phyloP scores from a whole-genome alignment of 768 basidiomycete species.

The Thelephora ganbajun region DNA sequence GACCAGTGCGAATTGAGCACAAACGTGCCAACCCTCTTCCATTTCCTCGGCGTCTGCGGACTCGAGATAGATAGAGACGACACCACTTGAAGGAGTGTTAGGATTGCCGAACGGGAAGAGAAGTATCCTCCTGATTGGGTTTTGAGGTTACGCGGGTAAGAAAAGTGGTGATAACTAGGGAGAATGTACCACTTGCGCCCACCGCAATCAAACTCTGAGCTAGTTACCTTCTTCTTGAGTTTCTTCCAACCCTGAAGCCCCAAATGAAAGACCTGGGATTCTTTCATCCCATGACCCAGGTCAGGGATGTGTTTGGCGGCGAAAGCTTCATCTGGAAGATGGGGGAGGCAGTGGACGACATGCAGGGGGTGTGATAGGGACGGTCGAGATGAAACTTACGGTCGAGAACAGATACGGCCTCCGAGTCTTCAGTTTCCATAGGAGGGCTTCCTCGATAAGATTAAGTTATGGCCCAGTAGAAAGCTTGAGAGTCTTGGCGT shows the following conservation, averaged over 20 bases:
- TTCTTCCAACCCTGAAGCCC: slow-evolving; percentile 88
- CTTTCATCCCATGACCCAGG: too few species aligned
- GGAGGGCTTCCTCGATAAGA: too few species aligned
- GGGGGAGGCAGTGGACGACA: slow-evolving; percentile 12
- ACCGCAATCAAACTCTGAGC: slow-evolving; percentile 92
- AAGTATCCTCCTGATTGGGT: slow-evolving; percentile 71
- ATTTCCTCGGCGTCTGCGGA: slow-evolving; percentile 96
- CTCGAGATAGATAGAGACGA: slow-evolving; percentile 97
- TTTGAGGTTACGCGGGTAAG: neutral
- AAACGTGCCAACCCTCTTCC: slow-evolving; percentile 98
- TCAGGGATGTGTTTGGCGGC: too few species aligned
- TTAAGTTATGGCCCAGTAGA: too few species aligned
- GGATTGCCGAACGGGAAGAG: slow-evolving; percentile 98
- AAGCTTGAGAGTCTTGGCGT: too few species aligned
- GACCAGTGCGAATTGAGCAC: slow-evolving; percentile 96
- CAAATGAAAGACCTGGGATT: too few species aligned
- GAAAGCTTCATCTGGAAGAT: too few species aligned
- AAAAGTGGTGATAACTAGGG: too few species aligned
- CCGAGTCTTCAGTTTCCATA: too few species aligned
- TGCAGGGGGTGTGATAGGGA: slow-evolving; percentile 2
- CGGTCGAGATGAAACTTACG: too few species aligned
- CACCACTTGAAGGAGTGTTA: slow-evolving; percentile 97
- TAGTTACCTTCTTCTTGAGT: slow-evolving; percentile 88
- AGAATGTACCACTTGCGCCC: too few species aligned
- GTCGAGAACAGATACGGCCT: too few species aligned